Evolutionary conservation across 1,284 basidiomycete genomes (phyloP).

Genomic region (Trichosporon sp.): DNA sequence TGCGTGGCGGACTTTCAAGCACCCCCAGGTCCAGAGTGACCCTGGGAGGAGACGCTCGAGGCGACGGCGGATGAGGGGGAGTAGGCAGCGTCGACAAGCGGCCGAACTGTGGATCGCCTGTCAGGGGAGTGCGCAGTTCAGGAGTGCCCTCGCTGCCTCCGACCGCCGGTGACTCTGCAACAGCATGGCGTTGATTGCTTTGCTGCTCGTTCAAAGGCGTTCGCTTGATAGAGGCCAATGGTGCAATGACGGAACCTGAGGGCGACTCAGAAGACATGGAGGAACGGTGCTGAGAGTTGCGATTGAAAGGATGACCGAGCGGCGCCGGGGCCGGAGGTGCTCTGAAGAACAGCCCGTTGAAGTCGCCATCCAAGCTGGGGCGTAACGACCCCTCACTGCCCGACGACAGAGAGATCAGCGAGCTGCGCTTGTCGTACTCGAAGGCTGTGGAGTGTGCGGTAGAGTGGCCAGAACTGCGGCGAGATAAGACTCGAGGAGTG

Average conservation of each 20-base stretch:
- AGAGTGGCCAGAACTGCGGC: background rate
- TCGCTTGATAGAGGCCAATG: background rate
- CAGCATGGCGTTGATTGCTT: background rate
- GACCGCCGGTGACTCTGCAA: background rate
- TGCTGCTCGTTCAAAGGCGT: background rate
- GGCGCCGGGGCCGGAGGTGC: constrained; percentile 28
- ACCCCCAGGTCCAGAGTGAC: background rate
- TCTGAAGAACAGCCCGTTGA: constrained; percentile 41
- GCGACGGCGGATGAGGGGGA: background rate
- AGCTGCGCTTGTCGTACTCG: constrained; percentile 10
- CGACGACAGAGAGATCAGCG: constrained; percentile 7
- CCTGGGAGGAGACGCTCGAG: background rate
- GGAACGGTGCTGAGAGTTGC: background rate
- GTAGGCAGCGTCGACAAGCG: background rate
- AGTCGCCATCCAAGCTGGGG: constrained; percentile 17
- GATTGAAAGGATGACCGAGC: background rate
- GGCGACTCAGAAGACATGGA: background rate
- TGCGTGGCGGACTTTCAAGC: background rate
- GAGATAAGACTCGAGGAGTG: background rate
- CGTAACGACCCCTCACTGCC: constrained; percentile 12
- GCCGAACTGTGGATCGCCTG: background rate
- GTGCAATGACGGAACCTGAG: background rate
- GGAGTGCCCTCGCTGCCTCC: constrained; percentile 23
- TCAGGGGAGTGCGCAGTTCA: constrained; percentile 28
- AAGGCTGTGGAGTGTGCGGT: constrained; percentile 1